Percentiles rank a stretch among this genome's conserved stretches.
These are phyloP conservation scores for Anisodus tanguticus DNA, from an alignment of 257 asterid genomes.

Conservation along the genomic window DNA sequence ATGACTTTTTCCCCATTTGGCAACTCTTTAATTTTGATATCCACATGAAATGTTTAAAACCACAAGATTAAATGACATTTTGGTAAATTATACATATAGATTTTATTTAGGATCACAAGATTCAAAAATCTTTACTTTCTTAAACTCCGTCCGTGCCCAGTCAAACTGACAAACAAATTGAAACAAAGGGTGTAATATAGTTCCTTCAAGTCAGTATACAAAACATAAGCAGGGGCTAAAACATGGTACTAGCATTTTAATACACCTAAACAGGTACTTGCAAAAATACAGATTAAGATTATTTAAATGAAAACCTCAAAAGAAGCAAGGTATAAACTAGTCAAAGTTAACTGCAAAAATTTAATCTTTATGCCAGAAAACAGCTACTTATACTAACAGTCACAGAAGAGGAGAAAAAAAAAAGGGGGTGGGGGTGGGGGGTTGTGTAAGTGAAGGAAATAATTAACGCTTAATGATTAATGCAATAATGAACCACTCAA, in stretches of 20 bases:
- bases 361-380: background rate
- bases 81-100: no score
- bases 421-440: background rate
- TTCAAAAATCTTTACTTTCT: no score
- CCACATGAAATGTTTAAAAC: no score
- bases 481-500: background rate
- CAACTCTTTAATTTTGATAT: no score
- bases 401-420: background rate
- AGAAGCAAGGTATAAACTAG: background rate
- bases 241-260: background rate
- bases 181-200: background rate
- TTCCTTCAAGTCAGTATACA: background rate
- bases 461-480: background rate
- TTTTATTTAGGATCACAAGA: no score
- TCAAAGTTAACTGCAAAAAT: background rate
- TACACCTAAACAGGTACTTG: background rate
- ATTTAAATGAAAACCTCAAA: background rate
- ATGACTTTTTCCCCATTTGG: no score
- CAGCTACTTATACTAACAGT: conserved; percentile 8
- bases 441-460: background rate
- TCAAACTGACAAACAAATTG: no score
- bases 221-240: background rate
- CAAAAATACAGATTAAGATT: background rate
- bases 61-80: no score
- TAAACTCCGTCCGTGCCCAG: no score